Evolutionary conservation across 305 asterid species (phyloP), one percentile per base, ranked within the genome.

Genomic region (Coffea humblotiana): DNA sequence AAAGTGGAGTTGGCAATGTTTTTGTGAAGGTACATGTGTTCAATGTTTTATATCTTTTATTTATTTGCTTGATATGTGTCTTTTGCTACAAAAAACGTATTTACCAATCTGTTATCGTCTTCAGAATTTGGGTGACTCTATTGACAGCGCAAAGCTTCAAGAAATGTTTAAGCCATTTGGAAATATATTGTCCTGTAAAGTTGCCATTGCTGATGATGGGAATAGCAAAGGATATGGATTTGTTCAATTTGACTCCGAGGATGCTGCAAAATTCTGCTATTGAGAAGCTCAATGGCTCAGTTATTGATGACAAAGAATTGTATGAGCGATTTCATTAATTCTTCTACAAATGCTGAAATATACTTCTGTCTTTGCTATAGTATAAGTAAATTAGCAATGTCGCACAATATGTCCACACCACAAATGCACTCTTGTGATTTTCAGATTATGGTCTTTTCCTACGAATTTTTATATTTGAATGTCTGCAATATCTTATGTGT

Each of bases 151-250:
- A 43, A 93, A 91, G 91, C 98, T 95, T 76, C 92, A 95, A 83
- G 96, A 95, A 71, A 85, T 90, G 81, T 95, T 95, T 82, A 91
- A 90, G 90, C 82, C 88, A 78, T 93, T 90, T 82, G 99, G 98
- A 69, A 84, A 80, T 69, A 85, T 95, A 71, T n/a, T 92, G 75
- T 95, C 99, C 47, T 86, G 98, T 84, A 95, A 95, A 89, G 94
- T 93, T 84, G 92, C 81, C 74, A 86, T 82, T 58, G 88, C 87
- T 81, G 97, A 91, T 66, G 95, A 95, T 85, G 98, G 99, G 78
- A 92, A 89, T 89, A 93, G 97, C 91, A 93, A 86, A 86, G 99
- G 97, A 80, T 91, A 92, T 83, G 99, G 98, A 74, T 95, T 95
- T 87, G 95, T 93, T 83, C 98, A 95, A 86, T 92, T 91, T 89